Evolutionary conservation across 345 rosid genomes (phyloP).

Genomic region (Ceriops tagal): DNA sequence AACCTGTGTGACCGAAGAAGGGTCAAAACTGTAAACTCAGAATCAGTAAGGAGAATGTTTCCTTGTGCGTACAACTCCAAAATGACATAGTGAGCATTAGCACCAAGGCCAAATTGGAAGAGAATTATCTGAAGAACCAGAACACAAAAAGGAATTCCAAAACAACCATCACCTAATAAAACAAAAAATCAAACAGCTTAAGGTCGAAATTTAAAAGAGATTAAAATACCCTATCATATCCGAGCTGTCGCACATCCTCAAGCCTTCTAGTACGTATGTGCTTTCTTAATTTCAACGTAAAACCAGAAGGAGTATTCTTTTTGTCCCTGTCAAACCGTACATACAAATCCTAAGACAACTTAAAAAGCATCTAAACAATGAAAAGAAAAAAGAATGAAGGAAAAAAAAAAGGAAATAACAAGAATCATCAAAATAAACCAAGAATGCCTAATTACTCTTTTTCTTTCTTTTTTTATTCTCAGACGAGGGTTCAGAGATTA

Average conservation of each 20-base stretch:
- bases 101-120: slow-evolving; percentile 90
- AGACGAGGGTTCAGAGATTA: no score
- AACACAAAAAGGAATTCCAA: not conserved
- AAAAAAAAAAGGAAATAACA: not conserved
- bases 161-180: not conserved
- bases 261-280: slow-evolving; percentile 93
- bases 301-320: slow-evolving; percentile 96
- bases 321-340: slow-evolving; percentile 56
- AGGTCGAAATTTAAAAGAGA: not conserved
- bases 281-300: slow-evolving; percentile 87
- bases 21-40: slow-evolving; percentile 78
- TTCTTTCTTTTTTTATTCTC: no score
- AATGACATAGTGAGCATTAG: slow-evolving; percentile 84
- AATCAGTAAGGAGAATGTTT: slow-evolving; percentile 86
- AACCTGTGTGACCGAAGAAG: slow-evolving; percentile 97
- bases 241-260: slow-evolving; percentile 96
- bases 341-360: not conserved
- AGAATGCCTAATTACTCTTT: no score
- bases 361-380: not conserved
- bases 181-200: not conserved
- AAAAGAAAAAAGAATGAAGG: not conserved
- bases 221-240: slow-evolving; percentile 89
- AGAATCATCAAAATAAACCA: no score
- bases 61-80: slow-evolving; percentile 99
- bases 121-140: slow-evolving; percentile 60